Base-by-base conservation (phyloP, 768 basidiomycete genomes). In the Termitomyces sp. region DNA sequence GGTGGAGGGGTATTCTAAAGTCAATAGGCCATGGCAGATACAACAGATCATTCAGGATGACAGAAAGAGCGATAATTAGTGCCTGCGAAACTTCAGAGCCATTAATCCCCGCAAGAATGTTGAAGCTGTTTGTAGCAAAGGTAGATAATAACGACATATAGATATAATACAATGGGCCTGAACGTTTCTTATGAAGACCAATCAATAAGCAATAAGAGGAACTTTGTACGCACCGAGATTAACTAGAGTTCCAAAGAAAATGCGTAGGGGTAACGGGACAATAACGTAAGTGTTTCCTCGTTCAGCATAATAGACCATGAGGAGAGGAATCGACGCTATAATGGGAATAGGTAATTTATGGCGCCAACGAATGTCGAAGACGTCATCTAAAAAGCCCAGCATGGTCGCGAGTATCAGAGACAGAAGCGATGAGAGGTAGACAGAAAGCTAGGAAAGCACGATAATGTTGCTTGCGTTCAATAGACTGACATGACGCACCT, bases 291-390 rank as follows among this genome's bases (percentile, higher is more conserved):
- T 99, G 66, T 95, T 88, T 9, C 97, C 97, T 10, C 85, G 84
- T 68, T 96, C 96, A 2, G 97, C 94, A 72, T 92, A 96, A 74
- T 98, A 99, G 9, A 98, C 96, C 78, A 98, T 89, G 31, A 99
- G 80, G 20, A 98, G 83, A 2, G 97, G 97, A 15, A 99, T 91
- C 25, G 92, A 92, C 0, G 94, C 96, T 63, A 99, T 91, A 70
- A 99, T 85, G 0, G 97, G 97, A 57, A 99, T 96, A 0, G 97
- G 97, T 12, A 99, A 77, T 73, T 99, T 99, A 75, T 98, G 94
- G 60, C 97, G 78, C 97, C 97, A 99, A 17, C 97, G 87, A 66
- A 99, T 98, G 72, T 99, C 97, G 67, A 98, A 99, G 4, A 98
- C 84, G 73, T 99, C 97, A 69, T 99, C 97, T 49, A 98, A 79